Evolutionary conservation across 768 basidiomycete genomes (phyloP), one percentile per base, ranked within the genome.

Genomic region (Basidioascus undulatus): DNA sequence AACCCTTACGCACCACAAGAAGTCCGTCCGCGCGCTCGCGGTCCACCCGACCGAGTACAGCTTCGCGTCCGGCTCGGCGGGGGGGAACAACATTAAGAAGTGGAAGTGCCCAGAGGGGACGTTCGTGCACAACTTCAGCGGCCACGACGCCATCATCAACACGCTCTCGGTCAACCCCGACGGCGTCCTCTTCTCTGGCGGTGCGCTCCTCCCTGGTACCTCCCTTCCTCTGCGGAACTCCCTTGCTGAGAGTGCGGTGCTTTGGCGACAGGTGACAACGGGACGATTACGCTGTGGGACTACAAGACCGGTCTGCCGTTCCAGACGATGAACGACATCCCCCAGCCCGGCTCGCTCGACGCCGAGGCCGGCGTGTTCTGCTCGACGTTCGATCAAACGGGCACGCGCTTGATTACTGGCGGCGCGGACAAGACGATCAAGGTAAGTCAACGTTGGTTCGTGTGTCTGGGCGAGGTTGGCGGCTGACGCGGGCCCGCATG

Each of bases 71-170:
- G 92, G 80, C 37, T 86, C 82, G 20, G 80, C 89, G 0, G 92
- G 92, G n/a, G 92, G 87, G 1, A 94, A 94, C 64, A 96, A 96
- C 58, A 94, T 98, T 63, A 98, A 98, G 56, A 96, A 96, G 58
- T 98, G 89, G 89, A 92, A 89, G 52, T 94, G 84, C 51, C 92
- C 92, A 5, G 83, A 94, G 47, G 92, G 92, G 35, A 58, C 71
- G 3, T 96, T 98, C 48, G 89, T 96, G 3, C 82, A 79, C 67
- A 98, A 94, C 61, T 92, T 96, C 57, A 65, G 71, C 33, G 92
- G 92, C 0, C 92, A 96, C 57, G 84, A 92, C 46, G 82, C 87
- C 2, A 94, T 96, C 59, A 82, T 98, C 65, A 98, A 98, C 58
- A 86, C 84, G 6, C 54, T 96, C 42, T 74, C 76, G 10, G 80